These are phyloP conservation scores for Candida krabiensis DNA, from an alignment of 805 yeast species.

Conservation along the genomic window DNA sequence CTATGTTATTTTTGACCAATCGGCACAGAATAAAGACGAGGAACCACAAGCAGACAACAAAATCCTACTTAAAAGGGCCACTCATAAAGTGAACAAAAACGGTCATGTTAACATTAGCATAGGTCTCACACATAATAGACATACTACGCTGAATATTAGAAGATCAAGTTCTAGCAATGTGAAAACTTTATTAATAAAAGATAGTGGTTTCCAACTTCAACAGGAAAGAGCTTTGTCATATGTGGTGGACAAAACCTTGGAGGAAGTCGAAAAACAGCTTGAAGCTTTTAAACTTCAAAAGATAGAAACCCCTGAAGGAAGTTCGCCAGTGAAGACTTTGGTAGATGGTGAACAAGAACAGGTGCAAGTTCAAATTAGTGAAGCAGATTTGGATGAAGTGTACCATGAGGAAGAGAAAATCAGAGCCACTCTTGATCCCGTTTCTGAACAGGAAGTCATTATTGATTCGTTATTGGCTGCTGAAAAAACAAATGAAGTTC, in stretches of 20 bases:
- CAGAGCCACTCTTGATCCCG: constrained; percentile 6
- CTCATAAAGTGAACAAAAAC: constrained; percentile 28
- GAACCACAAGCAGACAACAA: constrained; percentile 13
- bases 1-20: constrained; percentile 30
- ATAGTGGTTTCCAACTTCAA: constrained; percentile 3
- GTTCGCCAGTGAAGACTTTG: constrained; percentile 6
- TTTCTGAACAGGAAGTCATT: constrained; percentile 18
- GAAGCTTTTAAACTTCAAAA: constrained; percentile 5
- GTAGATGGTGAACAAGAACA: constrained; percentile 1
- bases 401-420: constrained; percentile 2
- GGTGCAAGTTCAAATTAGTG: background rate
- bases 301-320: constrained; percentile 1
- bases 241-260: constrained; percentile 9
- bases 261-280: constrained; percentile 18
- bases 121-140: constrained; percentile 18
- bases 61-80: constrained; percentile 26
- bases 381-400: no score
- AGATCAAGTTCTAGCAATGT: constrained; percentile 29
- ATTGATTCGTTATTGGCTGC: constrained; percentile 24
- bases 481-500: constrained; percentile 33
- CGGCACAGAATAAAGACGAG: constrained; percentile 17
- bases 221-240: constrained; percentile 11
- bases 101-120: constrained; percentile 31
- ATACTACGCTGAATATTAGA: constrained; percentile 27
- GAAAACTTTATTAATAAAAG: constrained; percentile 28